These are phyloP conservation scores for Phytophthora litchii DNA, from an alignment of 352 stramenopile genomes.

Conservation along the genomic window DNA sequence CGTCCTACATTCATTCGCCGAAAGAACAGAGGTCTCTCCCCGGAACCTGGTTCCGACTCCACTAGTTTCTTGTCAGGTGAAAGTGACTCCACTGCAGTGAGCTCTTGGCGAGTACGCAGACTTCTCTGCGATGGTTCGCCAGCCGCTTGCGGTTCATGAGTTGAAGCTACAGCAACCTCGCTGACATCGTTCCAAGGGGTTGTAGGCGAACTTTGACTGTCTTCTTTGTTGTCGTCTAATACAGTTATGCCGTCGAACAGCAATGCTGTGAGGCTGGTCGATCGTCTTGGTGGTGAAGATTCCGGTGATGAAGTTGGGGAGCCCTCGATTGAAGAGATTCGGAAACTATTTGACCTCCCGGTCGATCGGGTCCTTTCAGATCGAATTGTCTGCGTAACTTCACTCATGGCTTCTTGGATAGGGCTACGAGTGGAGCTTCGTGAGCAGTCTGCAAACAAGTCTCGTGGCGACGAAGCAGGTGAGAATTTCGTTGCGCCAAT, in stretches of 20 bases:
- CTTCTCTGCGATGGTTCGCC: conserved; percentile 1
- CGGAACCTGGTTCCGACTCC: neutral
- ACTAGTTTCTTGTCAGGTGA: conserved; percentile 21
- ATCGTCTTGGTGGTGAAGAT: conserved; percentile 22
- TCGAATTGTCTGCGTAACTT: neutral
- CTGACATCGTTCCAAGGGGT: conserved; percentile 16
- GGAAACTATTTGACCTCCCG: conserved; percentile 17
- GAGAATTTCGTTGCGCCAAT: neutral
- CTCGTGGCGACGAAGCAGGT: conserved; percentile 1
- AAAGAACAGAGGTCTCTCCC: conserved; percentile 45
- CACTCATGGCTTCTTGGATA: neutral
- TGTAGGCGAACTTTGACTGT: conserved; percentile 2
- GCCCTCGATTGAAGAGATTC: conserved; percentile 7
- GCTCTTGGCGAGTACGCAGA: conserved; percentile 21
- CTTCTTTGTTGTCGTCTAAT: conserved; percentile 14
- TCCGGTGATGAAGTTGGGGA: conserved; percentile 19
- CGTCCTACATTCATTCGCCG: conserved; percentile 42
- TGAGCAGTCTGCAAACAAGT: neutral
- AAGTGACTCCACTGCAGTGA: conserved; percentile 44
- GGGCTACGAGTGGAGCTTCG: neutral
- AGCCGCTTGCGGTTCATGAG: conserved; percentile 6
- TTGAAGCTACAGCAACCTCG: conserved; percentile 23
- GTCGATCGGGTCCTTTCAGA: conserved; percentile 4
- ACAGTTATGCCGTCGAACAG: conserved; percentile 1
- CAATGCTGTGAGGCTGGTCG: conserved; percentile 11